Evolutionary conservation across 805 yeast species (phyloP), one percentile per base, ranked within the genome.

Genomic region (Kockiozyma suomiensis): DNA sequence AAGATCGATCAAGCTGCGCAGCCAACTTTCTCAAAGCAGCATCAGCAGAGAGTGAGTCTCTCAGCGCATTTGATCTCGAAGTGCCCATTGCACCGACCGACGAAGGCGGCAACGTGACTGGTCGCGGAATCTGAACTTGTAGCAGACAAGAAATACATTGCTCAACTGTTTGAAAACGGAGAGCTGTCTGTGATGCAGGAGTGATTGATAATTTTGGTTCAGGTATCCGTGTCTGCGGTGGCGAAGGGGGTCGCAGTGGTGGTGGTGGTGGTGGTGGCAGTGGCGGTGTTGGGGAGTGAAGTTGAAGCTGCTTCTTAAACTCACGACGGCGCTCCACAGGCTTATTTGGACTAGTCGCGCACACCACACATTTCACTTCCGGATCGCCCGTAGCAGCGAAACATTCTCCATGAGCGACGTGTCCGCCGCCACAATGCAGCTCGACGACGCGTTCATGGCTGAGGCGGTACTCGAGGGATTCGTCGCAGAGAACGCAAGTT

Each of bases 401-500:
- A 43, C 68, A 65, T 6, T 38, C 58, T 17, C 55, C 58, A 43
- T 65, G 68, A 19, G 64, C 64, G 25, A 55, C 60, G 28, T 65
- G 68, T 5, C 63, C 59, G 4, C 54, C 59, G 7, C 28, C 30
- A 35, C 68, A 65, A 26, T 64, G 62, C 21, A 58, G 48, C 46
- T 55, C 61, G 19, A 65, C 55, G 32, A 59, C 55, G 26, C 68
- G 63, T 43, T 65, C 68, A n/a, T 64, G 64, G n/a, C 40, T 55
- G 19, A 65, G 53, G 35, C 40, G 42, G 59, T 54, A 51, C 52
- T 61, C 62, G 28, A 65, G 53, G 23, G 66, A 56, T 38, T 65
- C 68, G 21, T 64, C 63, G 62, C 68, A 65, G 17, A 64, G 33
- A 12, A 55, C 65, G 59, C 68, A 65, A 15, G 50, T 35, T 12